Evolutionary conservation across 2,329 filamentous ascomycete genomes (phyloP), one percentile per base, ranked within the genome.

Genomic region (Fusarium anguioides): DNA sequence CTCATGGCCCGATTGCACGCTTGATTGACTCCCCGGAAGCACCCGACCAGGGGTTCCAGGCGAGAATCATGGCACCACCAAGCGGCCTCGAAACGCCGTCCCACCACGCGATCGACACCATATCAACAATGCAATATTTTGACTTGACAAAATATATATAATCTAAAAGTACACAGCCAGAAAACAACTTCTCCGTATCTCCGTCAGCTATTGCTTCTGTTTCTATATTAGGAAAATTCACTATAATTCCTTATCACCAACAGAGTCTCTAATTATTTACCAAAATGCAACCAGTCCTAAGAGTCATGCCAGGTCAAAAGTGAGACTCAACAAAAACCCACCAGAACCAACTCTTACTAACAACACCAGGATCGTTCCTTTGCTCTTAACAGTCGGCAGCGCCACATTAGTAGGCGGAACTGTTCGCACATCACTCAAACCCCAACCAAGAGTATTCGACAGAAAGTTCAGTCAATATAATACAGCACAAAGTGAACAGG

Each of bases 381-480:
- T 72, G 57, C 47, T 72, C 27, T 42, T 72, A 45, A 48, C 71
- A 12, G 59, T 70, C 10, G 70, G 68, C 52, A 72, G 70, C 33
- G 70, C 61, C 33, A 57, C 69, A 27, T 39, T 60, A 21, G 59
- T 67, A 6, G 54, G 42, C 2, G 42, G 56, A 12, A 68, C 56
- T 48, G 44, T 73, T 26, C 62, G 50, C 9, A 50, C 57, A n/a
- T 64, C 69, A 18, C 63, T 73, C 29, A 50, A 40, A 41, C 51
- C 52, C 33, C 59, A 62, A n/a, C 61, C 70, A 24, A 31, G 62
- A 21, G 60, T 53, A 3, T 72, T 73, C 40, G 71, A 73, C 35
- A 61, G 69, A 45, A 67, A 60, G 15, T 72, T 73, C n/a, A 57
- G 49, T 29, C 59, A 68, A 29, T 73, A 73, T 47, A 73, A 70